A percentile compares a stretch with the other conserved stretches of the same genome.
Evolutionary conservation across 2,329 filamentous ascomycete species (phyloP).

Genomic region (Scedosporium boydii): DNA sequence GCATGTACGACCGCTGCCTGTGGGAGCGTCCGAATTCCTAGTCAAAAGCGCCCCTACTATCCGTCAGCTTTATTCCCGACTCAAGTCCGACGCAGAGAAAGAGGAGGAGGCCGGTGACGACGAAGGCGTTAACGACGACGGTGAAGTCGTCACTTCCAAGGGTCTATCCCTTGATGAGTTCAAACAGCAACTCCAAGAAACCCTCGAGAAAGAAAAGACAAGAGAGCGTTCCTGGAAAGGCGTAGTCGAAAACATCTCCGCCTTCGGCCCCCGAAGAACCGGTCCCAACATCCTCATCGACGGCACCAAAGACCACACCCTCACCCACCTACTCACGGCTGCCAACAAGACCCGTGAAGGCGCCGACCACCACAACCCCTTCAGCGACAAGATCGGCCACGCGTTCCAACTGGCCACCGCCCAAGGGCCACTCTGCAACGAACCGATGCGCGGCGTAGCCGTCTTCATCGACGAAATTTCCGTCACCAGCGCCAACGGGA

Average conservation of each 20-base stretch:
- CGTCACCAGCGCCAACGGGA: slow-evolving; percentile 46
- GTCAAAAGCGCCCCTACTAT: slow-evolving; percentile 70
- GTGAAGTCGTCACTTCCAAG: slow-evolving; percentile 47
- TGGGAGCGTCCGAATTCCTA: slow-evolving; percentile 74
- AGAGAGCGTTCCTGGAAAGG: slow-evolving; percentile 64
- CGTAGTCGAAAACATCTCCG: slow-evolving; percentile 70
- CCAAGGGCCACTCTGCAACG: slow-evolving; percentile 83
- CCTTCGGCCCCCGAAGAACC: slow-evolving; percentile 76
- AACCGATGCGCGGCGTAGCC: slow-evolving; percentile 87
- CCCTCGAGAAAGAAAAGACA: slow-evolving; percentile 63
- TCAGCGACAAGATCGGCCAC: slow-evolving; percentile 78
- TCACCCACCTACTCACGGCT: slow-evolving; percentile 56
- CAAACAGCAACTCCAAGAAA: slow-evolving; percentile 57
- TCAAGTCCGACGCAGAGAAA: slow-evolving; percentile 36
- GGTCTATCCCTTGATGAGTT: slow-evolving; percentile 67
- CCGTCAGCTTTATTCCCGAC: slow-evolving; percentile 68
- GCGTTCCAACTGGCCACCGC: slow-evolving; percentile 88
- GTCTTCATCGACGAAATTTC: slow-evolving; percentile 78
- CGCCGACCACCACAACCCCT: slow-evolving; percentile 24
- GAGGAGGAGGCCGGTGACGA: slow-evolving; percentile 24
- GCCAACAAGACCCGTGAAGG: slow-evolving; percentile 18
- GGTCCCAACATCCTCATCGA: slow-evolving; percentile 90
- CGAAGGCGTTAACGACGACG: slow-evolving; percentile 34
- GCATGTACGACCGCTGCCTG: slow-evolving; percentile 68
- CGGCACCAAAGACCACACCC: slow-evolving; percentile 58